Evolutionary conservation across 176 grass and related monocot genomes (phyloP).

Genomic region (Dendrocalamus sinicus): DNA sequence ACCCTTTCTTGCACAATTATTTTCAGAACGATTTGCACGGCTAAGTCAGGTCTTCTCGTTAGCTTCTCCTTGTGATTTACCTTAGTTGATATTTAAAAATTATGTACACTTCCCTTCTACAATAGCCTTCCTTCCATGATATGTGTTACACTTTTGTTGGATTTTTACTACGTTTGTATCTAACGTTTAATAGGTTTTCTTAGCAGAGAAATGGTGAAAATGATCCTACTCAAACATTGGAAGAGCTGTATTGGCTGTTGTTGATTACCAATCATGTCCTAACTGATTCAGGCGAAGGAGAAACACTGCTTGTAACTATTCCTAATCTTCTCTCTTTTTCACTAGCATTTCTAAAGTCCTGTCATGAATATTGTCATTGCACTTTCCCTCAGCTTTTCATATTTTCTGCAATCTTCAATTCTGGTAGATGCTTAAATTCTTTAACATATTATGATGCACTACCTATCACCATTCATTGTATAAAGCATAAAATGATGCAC

Average conservation of each 20-base stretch:
- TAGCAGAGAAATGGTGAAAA: slow-evolving; percentile 65
- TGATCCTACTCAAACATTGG: slow-evolving; percentile 84
- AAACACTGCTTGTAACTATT: slow-evolving; percentile 90
- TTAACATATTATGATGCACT: neutral
- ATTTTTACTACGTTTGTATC: slow-evolving; percentile 22
- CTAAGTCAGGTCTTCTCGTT: slow-evolving; percentile 68
- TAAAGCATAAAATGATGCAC: slow-evolving; percentile 21
- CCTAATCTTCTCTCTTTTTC: slow-evolving; percentile 34
- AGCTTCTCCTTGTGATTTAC: slow-evolving; percentile 35
- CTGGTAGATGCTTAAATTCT: slow-evolving; percentile 10
- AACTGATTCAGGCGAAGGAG: slow-evolving; percentile 97
- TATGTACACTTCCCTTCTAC: slow-evolving; percentile 13
- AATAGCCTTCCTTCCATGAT: slow-evolving; percentile 14
- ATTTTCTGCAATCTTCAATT: slow-evolving; percentile 36
- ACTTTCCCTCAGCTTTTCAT: slow-evolving; percentile 35
- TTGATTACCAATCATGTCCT: slow-evolving; percentile 93
- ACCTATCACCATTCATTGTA: slow-evolving; percentile 2
- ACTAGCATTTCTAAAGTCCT: slow-evolving; percentile 12
- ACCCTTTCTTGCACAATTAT: slow-evolving; percentile 78
- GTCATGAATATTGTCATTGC: slow-evolving; percentile 8
- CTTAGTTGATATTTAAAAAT: neutral
- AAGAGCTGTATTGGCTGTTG: slow-evolving; percentile 96
- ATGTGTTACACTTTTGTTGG: slow-evolving; percentile 15
- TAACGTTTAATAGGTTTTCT: slow-evolving; percentile 33
- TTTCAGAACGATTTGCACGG: slow-evolving; percentile 71